Percentiles rank a stretch among this genome's conserved stretches.
phyloP scores from a whole-genome alignment of 257 asterid genomes.

The Dorcoceras hygrometricum region DNA sequence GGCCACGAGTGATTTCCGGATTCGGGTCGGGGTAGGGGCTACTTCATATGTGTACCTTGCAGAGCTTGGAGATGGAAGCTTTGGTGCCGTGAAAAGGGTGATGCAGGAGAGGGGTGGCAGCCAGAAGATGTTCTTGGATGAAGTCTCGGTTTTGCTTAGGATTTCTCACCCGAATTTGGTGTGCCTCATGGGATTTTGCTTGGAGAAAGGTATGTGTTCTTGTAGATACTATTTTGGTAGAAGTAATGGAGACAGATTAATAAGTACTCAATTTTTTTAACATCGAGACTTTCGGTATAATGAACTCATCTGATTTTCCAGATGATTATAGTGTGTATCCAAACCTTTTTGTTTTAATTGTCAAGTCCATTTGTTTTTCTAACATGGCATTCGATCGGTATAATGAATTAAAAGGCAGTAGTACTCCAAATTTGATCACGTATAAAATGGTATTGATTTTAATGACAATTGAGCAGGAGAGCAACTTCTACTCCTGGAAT shows the following conservation, averaged over 20 bases:
- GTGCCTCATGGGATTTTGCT: constrained; percentile 70
- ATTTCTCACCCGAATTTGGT: constrained; percentile 77
- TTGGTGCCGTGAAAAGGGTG: constrained; percentile 73
- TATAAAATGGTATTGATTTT: too few relatives aligned
- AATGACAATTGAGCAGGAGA: constrained; percentile 49
- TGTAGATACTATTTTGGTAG: too few relatives aligned
- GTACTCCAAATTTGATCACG: too few relatives aligned
- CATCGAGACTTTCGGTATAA: too few relatives aligned
- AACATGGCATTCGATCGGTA: too few relatives aligned
- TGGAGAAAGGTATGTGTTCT: constrained; percentile 53
- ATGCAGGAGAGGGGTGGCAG: constrained; percentile 75
- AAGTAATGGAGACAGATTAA: too few relatives aligned
- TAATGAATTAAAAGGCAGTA: too few relatives aligned
- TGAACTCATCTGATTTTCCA: too few relatives aligned
- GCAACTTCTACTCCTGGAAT: constrained; percentile 69
- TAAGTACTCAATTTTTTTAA: too few relatives aligned
- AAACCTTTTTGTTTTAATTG: too few relatives aligned
- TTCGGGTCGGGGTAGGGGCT: constrained; percentile 64
- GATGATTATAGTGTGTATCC: too few relatives aligned
- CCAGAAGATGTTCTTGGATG: constrained; percentile 74
- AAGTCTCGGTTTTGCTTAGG: constrained; percentile 79
- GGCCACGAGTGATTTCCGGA: constrained; percentile 60
- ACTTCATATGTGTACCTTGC: constrained; percentile 75
- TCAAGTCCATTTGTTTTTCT: too few relatives aligned
- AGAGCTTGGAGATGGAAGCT: constrained; percentile 54